Evolutionary conservation across 116 monocot species (phyloP), one percentile per base, ranked within the genome.

Genomic region (Papilionanthe hybrid): DNA sequence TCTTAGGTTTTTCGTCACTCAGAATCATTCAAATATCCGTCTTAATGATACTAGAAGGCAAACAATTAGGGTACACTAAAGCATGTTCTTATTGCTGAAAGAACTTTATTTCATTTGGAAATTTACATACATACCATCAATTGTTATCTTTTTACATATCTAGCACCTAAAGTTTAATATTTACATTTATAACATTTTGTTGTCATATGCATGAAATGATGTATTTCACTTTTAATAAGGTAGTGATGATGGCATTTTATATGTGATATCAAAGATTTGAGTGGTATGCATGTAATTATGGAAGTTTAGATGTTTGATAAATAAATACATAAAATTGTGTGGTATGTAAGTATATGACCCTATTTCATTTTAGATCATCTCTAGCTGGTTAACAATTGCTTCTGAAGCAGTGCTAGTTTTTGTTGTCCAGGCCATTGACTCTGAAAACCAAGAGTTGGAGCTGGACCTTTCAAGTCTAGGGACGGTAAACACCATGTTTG

Each of bases 401-500:
- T 7, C 75, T 75, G 49, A 75, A 75, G 28, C 49, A 49, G 22
- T 49, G 42, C 7, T 48, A 48, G 47, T 25, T 44, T 73, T 73
- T 75, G 75, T 48, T 75, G 17, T 81, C 32, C 80, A 97, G 97
- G 94, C 87, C 66, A 85, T 97, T 75, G 92, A 97, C 83, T 84
- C 81, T 42, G 97, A 97, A 78, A 87, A 72, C 68, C 92, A 91
- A 77, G 94, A 97, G 76, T 66, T 97, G 87, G 97, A 97, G 82
- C 81, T 97, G 25, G 97, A 97, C 84, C 89, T 97, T 83, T 97
- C 97, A 56, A 97, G 87, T 76, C 78, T 97, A 81, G 87, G 92
- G 77, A 88, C 94, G 42, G 78, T 97, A 23, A 92, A 94, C 84
- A 97, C 97, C 17, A 89, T 97, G 88, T 94, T 97, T 88, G 97